These are phyloP conservation scores for Camillea tinctor DNA, from an alignment of 2,329 filamentous ascomycete species.

Conservation along the genomic window DNA sequence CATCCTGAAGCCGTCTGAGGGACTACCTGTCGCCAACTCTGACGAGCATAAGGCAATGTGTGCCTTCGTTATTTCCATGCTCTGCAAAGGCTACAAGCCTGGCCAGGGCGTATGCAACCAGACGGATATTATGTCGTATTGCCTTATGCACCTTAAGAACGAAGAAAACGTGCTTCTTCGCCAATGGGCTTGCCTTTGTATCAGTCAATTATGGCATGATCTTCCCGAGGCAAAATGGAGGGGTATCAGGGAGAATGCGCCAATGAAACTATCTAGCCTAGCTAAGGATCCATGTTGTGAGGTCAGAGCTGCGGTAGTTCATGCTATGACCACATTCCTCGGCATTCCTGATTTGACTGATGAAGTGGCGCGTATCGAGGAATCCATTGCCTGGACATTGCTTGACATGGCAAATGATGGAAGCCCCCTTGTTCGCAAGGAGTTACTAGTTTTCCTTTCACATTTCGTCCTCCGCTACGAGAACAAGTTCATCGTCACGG, in stretches of 20 bases:
- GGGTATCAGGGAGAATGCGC: constrained; percentile 86
- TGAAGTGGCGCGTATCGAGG: constrained; percentile 86
- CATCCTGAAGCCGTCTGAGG: constrained; percentile 81
- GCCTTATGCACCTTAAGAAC: constrained; percentile 78
- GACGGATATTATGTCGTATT: constrained; percentile 86
- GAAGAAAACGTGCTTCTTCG: constrained; percentile 83
- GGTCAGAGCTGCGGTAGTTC: constrained; percentile 88
- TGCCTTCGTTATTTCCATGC: constrained; percentile 94
- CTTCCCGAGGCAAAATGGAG: constrained; percentile 93
- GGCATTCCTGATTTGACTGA: constrained; percentile 91
- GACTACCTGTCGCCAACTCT: constrained; percentile 80
- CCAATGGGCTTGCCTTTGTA: constrained; percentile 93
- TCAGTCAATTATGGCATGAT: constrained; percentile 92
- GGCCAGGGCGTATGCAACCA: constrained; percentile 90
- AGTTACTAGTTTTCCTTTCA: constrained; percentile 90
- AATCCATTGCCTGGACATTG: constrained; percentile 83
- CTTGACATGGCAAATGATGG: constrained; percentile 92
- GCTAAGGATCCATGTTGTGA: constrained; percentile 86
- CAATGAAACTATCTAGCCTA: constrained; percentile 75
- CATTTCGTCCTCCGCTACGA: constrained; percentile 88
- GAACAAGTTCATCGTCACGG: constrained; percentile 86
- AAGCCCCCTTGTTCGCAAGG: constrained; percentile 89
- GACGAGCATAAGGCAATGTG: constrained; percentile 99
- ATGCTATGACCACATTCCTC: constrained; percentile 90
- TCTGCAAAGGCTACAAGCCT: constrained; percentile 91